These are phyloP conservation scores for Flaveria brownii DNA, from an alignment of 129 eudicot species.

Conservation along the genomic window DNA sequence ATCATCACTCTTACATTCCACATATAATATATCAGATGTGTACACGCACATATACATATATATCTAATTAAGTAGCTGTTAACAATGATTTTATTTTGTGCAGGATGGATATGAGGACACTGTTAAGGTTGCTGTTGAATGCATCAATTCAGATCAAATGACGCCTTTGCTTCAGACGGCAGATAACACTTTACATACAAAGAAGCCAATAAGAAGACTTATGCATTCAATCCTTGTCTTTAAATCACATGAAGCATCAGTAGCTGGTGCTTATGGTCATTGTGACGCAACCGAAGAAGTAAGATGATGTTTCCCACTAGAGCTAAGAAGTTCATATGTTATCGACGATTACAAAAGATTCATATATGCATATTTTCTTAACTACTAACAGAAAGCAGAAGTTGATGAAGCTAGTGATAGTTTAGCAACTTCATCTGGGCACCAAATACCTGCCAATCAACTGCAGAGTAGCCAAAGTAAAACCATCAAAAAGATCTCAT, in stretches of 20 bases:
- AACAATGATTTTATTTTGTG: not conserved
- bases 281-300: not conserved
- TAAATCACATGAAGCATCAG: slow-evolving; percentile 11
- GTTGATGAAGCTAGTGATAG: slow-evolving; percentile 6
- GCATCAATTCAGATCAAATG: slow-evolving; percentile 11
- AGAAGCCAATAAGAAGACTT: not conserved
- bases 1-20: not conserved
- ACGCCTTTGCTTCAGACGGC: slow-evolving; percentile 13
- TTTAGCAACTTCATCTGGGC: not conserved
- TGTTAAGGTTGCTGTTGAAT: not conserved
- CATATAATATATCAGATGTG: not conserved
- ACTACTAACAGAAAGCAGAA: slow-evolving; percentile 15
- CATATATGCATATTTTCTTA: not conserved
- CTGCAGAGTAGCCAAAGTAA: slow-evolving; percentile 12
- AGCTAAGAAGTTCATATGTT: not conserved
- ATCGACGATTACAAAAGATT: not conserved
- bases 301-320: not conserved
- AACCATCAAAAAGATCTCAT: slow-evolving; percentile 16
- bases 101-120: not conserved
- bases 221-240: not conserved
- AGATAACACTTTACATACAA: not conserved
- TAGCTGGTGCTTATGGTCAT: too few relatives aligned
- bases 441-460: not conserved
- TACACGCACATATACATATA: not conserved
- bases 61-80: not conserved